Conservation (phyloP, 768 basidiomycete genomes). For the Kwoniella dendrophila region DNA sequence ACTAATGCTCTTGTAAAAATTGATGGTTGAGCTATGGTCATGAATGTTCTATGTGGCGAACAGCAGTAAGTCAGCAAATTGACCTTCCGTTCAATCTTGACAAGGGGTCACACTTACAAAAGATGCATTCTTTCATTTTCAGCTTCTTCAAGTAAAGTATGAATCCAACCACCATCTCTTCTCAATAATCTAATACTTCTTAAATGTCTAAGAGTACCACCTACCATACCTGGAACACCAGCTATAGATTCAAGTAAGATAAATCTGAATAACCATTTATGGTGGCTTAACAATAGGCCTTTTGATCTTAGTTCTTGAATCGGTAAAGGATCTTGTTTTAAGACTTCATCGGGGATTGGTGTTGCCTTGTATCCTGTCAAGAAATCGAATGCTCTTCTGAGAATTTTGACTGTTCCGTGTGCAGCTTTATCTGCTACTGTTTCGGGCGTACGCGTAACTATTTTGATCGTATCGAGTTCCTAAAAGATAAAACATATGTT, state of each 20-base stretch:
- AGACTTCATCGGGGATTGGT: conserved; percentile 59
- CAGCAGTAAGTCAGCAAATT: background rate
- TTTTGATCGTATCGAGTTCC: conserved; percentile 60
- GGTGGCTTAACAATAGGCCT: conserved; percentile 72
- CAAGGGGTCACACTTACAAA: conserved; percentile 62
- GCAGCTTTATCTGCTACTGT: conserved; percentile 76
- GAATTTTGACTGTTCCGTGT: conserved; percentile 63
- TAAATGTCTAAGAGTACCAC: conserved; percentile 70
- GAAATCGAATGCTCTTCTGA: conserved; percentile 73
- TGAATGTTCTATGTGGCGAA: conserved; percentile 73
- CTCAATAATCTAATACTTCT: conserved; percentile 84
- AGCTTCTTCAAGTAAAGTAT: conserved; percentile 88
- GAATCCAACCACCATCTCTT: conserved; percentile 77
- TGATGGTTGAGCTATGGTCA: conserved; percentile 82
- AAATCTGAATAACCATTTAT: conserved; percentile 69
- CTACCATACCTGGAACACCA: conserved; percentile 90
- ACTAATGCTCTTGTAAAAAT: conserved; percentile 77
- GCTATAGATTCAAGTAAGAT: conserved; percentile 84
- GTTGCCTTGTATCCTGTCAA: conserved; percentile 83
- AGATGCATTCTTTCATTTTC: conserved; percentile 98
- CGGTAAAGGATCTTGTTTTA: conserved; percentile 61
- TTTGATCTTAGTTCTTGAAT: conserved; percentile 72
- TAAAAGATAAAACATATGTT: conserved; percentile 27
- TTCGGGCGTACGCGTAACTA: conserved; percentile 69
- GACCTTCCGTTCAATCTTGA: conserved; percentile 9